Conservation (phyloP, 768 basidiomycete genomes). For the Cyathus striatus region DNA sequence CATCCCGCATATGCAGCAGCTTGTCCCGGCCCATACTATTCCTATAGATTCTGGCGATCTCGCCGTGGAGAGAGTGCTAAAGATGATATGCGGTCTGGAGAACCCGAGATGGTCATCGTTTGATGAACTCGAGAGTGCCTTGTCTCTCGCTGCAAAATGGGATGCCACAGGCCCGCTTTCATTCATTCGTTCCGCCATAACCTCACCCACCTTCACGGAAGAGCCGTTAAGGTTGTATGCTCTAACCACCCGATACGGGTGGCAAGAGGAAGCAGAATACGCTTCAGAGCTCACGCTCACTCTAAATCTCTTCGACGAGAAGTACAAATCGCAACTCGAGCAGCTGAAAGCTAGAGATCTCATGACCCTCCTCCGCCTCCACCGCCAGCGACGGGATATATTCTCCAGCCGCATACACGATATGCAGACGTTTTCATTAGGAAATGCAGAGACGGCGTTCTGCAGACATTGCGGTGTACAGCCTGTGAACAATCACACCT, state of each 20-base stretch:
- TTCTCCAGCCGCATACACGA: conserved; percentile 30
- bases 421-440: conserved; percentile 27
- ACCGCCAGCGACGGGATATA: conserved; percentile 30
- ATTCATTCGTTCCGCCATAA: conserved; percentile 34
- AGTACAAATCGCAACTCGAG: conserved; percentile 23
- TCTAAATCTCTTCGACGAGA: conserved; percentile 31
- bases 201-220: conserved; percentile 32
- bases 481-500: conserved; percentile 26
- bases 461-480: conserved; percentile 26
- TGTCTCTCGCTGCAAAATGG: conserved; percentile 40
- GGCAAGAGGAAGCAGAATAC: conserved; percentile 36
- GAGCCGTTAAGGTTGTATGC: conserved; percentile 46
- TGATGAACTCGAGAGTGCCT: conserved; percentile 31
- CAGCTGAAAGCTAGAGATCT: conserved; percentile 28
- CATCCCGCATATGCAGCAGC: conserved; percentile 6
- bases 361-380: conserved; percentile 31
- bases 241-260: conserved; percentile 36
- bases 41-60: conserved; percentile 25
- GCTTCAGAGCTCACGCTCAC: conserved; percentile 36
- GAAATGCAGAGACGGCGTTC: conserved; percentile 21
- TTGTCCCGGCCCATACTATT: conserved; percentile 5
- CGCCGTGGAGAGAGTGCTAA: conserved; percentile 30
- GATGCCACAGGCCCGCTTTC: conserved; percentile 39
- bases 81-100: conserved; percentile 35
- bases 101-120: conserved; percentile 33